A percentile compares a stretch with the other conserved stretches of the same genome.
These are phyloP conservation scores for Fragaria vesca DNA, from an alignment of 306 rosid species.

Conservation along the genomic window DNA sequence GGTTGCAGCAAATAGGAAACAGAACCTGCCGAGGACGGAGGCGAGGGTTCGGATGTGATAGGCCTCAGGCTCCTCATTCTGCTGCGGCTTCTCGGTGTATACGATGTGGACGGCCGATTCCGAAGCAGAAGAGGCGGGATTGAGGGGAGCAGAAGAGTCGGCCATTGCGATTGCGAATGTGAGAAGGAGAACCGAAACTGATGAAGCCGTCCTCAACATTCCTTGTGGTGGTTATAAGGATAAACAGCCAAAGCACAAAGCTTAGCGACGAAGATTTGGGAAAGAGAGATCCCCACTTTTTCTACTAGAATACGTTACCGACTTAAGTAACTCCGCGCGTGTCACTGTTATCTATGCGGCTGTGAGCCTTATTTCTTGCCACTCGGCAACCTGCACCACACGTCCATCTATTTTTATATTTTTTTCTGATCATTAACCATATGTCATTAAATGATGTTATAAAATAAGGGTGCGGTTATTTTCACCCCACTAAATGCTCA, in stretches of 20 bases:
- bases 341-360: no score
- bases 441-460: no score
- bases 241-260: not conserved
- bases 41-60: conserved; percentile 84
- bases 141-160: conserved; percentile 32
- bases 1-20: not conserved
- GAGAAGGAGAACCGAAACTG: not conserved
- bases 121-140: conserved; percentile 18
- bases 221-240: not conserved
- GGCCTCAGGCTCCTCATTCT: conserved; percentile 65
- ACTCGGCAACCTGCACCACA: no score
- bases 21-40: conserved; percentile 81
- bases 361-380: no score
- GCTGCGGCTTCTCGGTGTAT: conserved; percentile 65
- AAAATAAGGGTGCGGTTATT: no score
- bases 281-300: not conserved
- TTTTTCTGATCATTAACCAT: no score
- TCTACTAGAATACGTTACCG: not conserved
- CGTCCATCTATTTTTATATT: no score
- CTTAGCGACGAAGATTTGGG: not conserved
- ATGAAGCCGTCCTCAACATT: not conserved
- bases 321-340: not conserved
- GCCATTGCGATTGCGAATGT: conserved; percentile 41
- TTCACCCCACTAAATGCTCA: no score
- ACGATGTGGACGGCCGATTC: conserved; percentile 71